Conservation (phyloP, 2,329 filamentous ascomycete species). For the Trichoderma gracile region DNA sequence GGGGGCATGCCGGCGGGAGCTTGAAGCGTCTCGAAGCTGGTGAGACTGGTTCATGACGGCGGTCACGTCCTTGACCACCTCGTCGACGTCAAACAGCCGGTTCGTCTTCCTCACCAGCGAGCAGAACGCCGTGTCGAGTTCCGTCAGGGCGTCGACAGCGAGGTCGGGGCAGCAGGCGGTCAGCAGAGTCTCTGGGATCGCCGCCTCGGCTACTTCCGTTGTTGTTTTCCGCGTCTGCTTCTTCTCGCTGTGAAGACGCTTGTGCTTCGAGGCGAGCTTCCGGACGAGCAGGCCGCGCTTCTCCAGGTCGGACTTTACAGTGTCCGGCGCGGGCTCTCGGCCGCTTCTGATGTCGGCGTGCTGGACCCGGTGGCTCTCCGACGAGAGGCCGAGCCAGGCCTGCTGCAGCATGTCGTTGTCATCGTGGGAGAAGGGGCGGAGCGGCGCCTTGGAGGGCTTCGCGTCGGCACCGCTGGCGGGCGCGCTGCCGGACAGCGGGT, state of each 20-base stretch:
- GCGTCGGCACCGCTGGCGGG: slow-evolving; percentile 53
- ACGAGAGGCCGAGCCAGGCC: slow-evolving; percentile 67
- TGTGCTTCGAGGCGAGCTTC: slow-evolving; percentile 49
- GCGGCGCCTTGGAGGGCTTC: slow-evolving; percentile 57
- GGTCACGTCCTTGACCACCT: slow-evolving; percentile 50
- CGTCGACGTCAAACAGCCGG: slow-evolving; percentile 45
- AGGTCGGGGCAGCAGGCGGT: slow-evolving; percentile 51
- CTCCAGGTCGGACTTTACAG: slow-evolving; percentile 33
- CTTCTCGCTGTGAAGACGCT: slow-evolving; percentile 47
- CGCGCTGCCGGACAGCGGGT: slow-evolving; percentile 71
- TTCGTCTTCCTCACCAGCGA: slow-evolving; percentile 47
- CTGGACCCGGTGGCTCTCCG: slow-evolving; percentile 49
- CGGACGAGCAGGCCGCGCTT: slow-evolving; percentile 43
- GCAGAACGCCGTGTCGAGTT: slow-evolving; percentile 54
- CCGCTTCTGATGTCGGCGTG: slow-evolving; percentile 43
- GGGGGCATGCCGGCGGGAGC: slow-evolving; percentile 7
- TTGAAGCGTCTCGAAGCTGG: not conserved
- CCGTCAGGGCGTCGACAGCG: slow-evolving; percentile 48
- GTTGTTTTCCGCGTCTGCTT: slow-evolving; percentile 38
- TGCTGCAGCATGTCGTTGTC: slow-evolving; percentile 80
- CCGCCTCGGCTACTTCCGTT: slow-evolving; percentile 33
- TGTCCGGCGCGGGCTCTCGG: slow-evolving; percentile 35
- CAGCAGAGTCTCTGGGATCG: slow-evolving; percentile 34
- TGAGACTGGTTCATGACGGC: slow-evolving; percentile 33
- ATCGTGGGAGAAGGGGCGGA: slow-evolving; percentile 74